These are phyloP conservation scores for Chamaenerion angustifolium DNA, from an alignment of 345 rosid species.

Conservation along the genomic window DNA sequence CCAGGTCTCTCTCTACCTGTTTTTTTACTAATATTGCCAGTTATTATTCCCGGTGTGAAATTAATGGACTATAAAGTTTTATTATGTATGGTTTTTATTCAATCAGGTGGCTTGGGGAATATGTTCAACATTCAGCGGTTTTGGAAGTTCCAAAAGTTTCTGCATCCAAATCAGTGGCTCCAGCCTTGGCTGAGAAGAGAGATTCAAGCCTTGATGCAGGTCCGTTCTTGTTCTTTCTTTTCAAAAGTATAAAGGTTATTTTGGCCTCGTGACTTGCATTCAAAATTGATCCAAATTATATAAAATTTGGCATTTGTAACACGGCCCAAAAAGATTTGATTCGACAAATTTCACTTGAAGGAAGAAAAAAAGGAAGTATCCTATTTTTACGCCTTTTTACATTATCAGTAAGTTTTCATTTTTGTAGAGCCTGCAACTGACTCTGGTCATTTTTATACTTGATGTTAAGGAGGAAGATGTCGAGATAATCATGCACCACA, in stretches of 20 bases:
- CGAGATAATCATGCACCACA: conserved; percentile 50
- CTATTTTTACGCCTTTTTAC: too few relatives aligned
- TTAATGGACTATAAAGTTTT: not conserved
- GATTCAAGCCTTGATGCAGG: conserved; percentile 82
- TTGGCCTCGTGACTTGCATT: too few relatives aligned
- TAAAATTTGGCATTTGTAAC: not conserved
- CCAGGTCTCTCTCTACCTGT: conserved; percentile 32
- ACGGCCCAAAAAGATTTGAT: too few relatives aligned
- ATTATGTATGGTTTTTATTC: conserved; percentile 15
- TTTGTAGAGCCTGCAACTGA: not conserved
- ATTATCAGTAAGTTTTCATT: not conserved
- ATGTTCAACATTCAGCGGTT: conserved; percentile 32
- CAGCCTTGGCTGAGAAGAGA: conserved; percentile 70
- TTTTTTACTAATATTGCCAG: not conserved
- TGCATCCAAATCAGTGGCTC: conserved; percentile 48
- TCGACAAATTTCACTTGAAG: too few relatives aligned
- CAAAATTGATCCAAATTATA: not conserved
- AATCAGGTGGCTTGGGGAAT: conserved; percentile 43
- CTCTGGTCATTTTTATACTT: conserved; percentile 1
- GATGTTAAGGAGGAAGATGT: conserved; percentile 62
- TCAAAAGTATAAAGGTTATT: not conserved
- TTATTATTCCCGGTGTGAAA: not conserved
- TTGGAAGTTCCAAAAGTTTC: conserved; percentile 60
- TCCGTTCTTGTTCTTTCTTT: conserved; percentile 3
- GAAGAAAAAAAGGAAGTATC: too few relatives aligned